A percentile compares a stretch with the other conserved stretches of the same genome.
Evolutionary conservation across 495 filamentous ascomycete species (phyloP).

Genomic region (Letharia lupina): DNA sequence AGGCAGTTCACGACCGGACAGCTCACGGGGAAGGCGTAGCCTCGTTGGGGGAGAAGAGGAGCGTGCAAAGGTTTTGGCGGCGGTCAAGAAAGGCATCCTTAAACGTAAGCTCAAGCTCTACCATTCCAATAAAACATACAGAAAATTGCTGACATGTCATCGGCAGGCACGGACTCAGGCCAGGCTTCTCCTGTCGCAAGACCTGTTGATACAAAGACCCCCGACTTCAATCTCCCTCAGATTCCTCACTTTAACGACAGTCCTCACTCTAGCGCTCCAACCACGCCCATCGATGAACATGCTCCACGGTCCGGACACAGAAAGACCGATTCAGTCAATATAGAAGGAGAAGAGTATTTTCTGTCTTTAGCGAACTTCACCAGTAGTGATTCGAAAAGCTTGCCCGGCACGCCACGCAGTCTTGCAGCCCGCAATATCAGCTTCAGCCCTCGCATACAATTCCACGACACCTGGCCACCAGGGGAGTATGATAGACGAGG

Average conservation of each 20-base stretch:
- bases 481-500: slow-evolving; percentile 94
- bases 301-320: slow-evolving; percentile 45
- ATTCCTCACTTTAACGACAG: slow-evolving; percentile 61
- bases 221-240: slow-evolving; percentile 44
- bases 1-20: slow-evolving; percentile 27
- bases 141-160: slow-evolving; percentile 20
- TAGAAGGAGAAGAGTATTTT: slow-evolving; percentile 85
- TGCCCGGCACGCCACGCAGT: slow-evolving; percentile 67
- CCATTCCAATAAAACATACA: not conserved
- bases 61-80: slow-evolving; percentile 80
- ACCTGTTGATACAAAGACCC: slow-evolving; percentile 42
- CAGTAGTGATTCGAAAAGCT: slow-evolving; percentile 58
- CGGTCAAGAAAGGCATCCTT: slow-evolving; percentile 86
- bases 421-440: slow-evolving; percentile 61
- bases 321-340: slow-evolving; percentile 57
- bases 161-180: slow-evolving; percentile 54
- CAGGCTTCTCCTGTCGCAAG: slow-evolving; percentile 58
- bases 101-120: slow-evolving; percentile 60
- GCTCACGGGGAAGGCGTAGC: slow-evolving; percentile 57
- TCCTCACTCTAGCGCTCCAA: slow-evolving; percentile 71
- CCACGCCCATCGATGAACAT: slow-evolving; percentile 69
- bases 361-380: slow-evolving; percentile 58
- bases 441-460: slow-evolving; percentile 89
- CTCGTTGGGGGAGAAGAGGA: slow-evolving; percentile 87
- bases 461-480: slow-evolving; percentile 92